phyloP scores from a whole-genome alignment of 148 eudicot genomes.

The Amaranthus hypochondriacus region DNA sequence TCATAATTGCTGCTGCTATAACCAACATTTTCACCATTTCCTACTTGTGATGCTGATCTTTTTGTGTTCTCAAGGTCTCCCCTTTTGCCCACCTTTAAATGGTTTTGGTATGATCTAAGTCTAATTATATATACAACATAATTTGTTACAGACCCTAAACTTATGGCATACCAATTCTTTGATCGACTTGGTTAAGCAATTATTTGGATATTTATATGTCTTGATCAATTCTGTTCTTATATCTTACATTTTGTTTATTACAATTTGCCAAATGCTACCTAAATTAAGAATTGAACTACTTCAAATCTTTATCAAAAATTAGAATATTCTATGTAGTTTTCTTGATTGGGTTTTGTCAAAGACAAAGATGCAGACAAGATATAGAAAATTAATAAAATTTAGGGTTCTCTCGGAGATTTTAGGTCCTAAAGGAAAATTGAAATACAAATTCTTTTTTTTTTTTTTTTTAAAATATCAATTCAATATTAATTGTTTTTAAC shows the following conservation, averaged over 20 bases:
- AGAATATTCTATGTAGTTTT: too few relatives aligned
- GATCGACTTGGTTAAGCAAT: constrained; percentile 7
- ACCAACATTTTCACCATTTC: neutral
- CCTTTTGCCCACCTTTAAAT: neutral
- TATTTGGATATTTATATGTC: neutral
- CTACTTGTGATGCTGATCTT: neutral
- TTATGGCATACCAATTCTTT: constrained; percentile 5
- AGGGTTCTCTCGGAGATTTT: too few relatives aligned
- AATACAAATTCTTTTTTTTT: too few relatives aligned
- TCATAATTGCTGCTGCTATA: neutral
- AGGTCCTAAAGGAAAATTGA: too few relatives aligned
- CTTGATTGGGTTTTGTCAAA: too few relatives aligned
- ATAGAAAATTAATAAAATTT: too few relatives aligned
- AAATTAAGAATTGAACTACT: neutral
- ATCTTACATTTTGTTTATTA: too few relatives aligned
- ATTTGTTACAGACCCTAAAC: neutral
- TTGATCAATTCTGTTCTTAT: constrained; percentile 3
- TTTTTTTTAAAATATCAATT: too few relatives aligned
- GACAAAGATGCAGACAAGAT: too few relatives aligned
- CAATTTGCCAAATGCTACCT: neutral
- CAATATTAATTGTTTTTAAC: too few relatives aligned
- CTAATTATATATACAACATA: neutral
- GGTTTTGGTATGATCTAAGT: neutral
- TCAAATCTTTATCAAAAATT: neutral
- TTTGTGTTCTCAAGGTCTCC: constrained; percentile 12